Base-by-base conservation (phyloP, 345 rosid species). In the Lepidium aucheri region DNA sequence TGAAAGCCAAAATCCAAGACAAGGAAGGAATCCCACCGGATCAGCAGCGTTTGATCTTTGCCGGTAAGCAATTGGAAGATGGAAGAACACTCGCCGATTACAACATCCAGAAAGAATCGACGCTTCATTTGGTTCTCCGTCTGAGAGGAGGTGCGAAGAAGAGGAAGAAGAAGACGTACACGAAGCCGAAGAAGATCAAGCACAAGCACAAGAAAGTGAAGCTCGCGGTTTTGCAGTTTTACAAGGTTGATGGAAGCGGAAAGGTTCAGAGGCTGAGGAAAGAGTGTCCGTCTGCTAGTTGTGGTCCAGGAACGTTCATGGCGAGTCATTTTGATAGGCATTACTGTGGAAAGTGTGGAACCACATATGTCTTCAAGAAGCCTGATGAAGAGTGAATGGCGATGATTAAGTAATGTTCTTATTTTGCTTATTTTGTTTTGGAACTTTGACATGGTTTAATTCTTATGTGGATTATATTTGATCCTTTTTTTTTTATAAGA, bases 151-250 rank as follows among this genome's bases (percentile, higher is more conserved):
- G 90, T 9, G 90, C 90, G 14, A 85, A 85, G 80, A 85, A 85
- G 84, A 63, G 90, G 1, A 85, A 85, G 89, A 85, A 85, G 89
- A 85, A 85, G 85, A 82, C 84, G 35, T 85, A 82, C 84, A 85
- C 87, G 53, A 85, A 85, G 69, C 89, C 89, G 0, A 85, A 85
- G 83, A 85, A 85, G 84, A 75, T 85, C 58, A 82, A 85, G 76
- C 89, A 82, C 62, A 82, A 77, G 84, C 75, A 85, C 44, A 85
- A 80, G 85, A 85, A 85, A 74, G 89, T 85, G 64, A 85, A 85
- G 81, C 87, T 85, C 10, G 79, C 87, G 14, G 80, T 83, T 5
- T 62, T 83, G 65, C 87, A 83, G 80, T 83, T 80, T 59, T 83
- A 83, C 74, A 80, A 82, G 74, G 85, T 85, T 0, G 89, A 85